Percentiles rank a stretch among this genome's conserved stretches.
These are phyloP conservation scores for Coprinopsis strossmayeri DNA, from an alignment of 768 basidiomycete species.

Conservation along the genomic window DNA sequence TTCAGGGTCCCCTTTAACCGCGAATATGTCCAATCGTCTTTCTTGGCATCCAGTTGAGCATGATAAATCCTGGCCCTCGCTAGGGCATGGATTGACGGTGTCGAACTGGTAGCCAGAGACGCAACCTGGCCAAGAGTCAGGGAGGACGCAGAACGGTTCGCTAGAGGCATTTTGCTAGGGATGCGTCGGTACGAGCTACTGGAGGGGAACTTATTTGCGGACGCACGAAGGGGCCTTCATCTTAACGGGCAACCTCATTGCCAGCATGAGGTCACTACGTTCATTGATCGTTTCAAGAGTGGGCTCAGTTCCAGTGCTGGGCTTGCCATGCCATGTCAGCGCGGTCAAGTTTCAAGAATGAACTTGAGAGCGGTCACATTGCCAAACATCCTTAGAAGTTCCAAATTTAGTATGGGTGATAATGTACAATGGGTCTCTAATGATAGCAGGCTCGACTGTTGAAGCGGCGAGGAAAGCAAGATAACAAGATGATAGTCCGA, in stretches of 20 bases:
- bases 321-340: too few species aligned
- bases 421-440: too few species aligned
- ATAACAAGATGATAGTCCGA: too few species aligned
- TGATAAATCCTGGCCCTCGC: constrained; percentile 13
- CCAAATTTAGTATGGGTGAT: too few species aligned
- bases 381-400: too few species aligned
- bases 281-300: background rate
- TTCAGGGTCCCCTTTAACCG: constrained; percentile 54
- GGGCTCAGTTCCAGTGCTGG: too few species aligned
- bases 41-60: constrained; percentile 21
- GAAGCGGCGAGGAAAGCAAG: too few species aligned
- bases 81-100: constrained; percentile 10
- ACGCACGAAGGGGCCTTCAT: background rate
- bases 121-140: background rate
- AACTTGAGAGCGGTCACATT: too few species aligned
- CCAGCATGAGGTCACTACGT: background rate
- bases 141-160: background rate
- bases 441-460: too few species aligned
- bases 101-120: background rate
- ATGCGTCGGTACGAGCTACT: background rate
- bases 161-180: background rate
- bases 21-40: constrained; percentile 50
- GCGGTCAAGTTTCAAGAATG: too few species aligned
- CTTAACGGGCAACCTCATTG: background rate
- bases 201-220: background rate